A percentile compares a stretch with the other conserved stretches of the same genome.
Evolutionary conservation across 768 basidiomycete species (phyloP).

Genomic region (Exsudoporus frostii): DNA sequence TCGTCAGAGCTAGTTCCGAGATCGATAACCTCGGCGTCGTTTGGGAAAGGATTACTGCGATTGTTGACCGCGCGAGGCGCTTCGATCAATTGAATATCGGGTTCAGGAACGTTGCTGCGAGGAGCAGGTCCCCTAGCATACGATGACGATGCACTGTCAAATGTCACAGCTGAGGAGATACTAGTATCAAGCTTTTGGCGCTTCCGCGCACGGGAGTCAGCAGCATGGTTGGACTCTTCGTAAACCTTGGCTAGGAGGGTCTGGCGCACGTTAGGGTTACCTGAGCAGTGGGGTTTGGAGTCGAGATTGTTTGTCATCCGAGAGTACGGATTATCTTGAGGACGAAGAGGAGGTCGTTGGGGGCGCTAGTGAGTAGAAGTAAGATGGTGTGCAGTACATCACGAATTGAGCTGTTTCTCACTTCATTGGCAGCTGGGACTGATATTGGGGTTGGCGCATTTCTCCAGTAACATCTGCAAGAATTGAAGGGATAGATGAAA

Average conservation of each 20-base stretch:
- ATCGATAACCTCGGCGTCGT: slow-evolving; percentile 21
- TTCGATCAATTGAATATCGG: slow-evolving; percentile 23
- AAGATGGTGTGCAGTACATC: neutral
- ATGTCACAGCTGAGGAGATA: neutral
- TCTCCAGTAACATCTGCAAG: slow-evolving; percentile 16
- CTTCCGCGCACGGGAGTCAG: slow-evolving; percentile 16
- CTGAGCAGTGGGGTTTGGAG: neutral
- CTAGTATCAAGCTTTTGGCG: slow-evolving; percentile 19
- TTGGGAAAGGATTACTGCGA: neutral
- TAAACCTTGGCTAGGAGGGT: slow-evolving; percentile 19
- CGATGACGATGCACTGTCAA: slow-evolving; percentile 5
- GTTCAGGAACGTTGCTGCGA: slow-evolving; percentile 7
- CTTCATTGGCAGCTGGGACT: slow-evolving; percentile 10
- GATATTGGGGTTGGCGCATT: slow-evolving; percentile 21
- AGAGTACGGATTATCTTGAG: slow-evolving; percentile 17
- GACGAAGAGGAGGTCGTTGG: neutral
- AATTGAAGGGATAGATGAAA: slow-evolving; percentile 3
- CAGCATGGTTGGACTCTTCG: neutral
- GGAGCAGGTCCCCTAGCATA: neutral
- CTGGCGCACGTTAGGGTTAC: slow-evolving; percentile 24
- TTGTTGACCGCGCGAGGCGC: neutral
- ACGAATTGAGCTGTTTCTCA: slow-evolving; percentile 10
- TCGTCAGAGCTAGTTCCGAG: slow-evolving; percentile 22
- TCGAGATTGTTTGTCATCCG: neutral
- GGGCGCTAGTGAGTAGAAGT: slow-evolving; percentile 8